Percentiles rank a stretch among this genome's conserved stretches.
Conservation (phyloP, 2,329 filamentous ascomycete genomes). For the Graphium sp. region DNA sequence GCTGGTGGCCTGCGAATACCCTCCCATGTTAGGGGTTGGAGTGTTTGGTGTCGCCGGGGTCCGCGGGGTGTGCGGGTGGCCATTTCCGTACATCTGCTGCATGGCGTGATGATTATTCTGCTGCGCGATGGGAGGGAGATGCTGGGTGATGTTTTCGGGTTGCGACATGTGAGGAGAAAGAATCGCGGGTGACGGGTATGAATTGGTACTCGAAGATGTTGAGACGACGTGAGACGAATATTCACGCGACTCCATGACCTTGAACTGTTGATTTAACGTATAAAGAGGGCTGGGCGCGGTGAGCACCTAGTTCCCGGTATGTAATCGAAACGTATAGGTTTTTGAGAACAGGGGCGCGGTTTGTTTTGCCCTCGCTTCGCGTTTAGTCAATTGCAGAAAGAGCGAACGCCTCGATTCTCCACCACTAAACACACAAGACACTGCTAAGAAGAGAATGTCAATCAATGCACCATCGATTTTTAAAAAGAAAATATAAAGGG, state of each 20-base stretch:
- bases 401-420: too few relatives aligned
- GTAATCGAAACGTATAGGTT: too few relatives aligned
- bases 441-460: too few relatives aligned
- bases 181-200: conserved; percentile 4
- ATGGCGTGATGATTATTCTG: conserved; percentile 23
- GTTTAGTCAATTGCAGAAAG: too few relatives aligned
- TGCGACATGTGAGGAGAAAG: conserved; percentile 2
- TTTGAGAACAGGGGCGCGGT: too few relatives aligned
- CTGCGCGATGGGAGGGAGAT: conserved; percentile 10
- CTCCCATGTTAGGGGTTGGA: conserved; percentile 35
- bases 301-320: too few relatives aligned
- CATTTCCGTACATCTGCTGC: conserved; percentile 36
- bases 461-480: too few relatives aligned
- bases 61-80: conserved; percentile 43
- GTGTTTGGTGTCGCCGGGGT: conserved; percentile 47
- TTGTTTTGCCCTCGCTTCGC: too few relatives aligned
- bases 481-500: too few relatives aligned
- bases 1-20: conserved; percentile 32
- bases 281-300: too few relatives aligned
- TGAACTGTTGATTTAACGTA: too few relatives aligned
- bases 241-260: conserved; percentile 38
- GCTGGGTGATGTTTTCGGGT: conserved; percentile 3
- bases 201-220: conserved; percentile 2
- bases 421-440: too few relatives aligned
- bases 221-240: conserved; percentile 36